Evolutionary conservation across 139 green algal genomes (phyloP), one percentile per base, ranked within the genome.

Genomic region (Auxenochlorella pyrenoidosa): DNA sequence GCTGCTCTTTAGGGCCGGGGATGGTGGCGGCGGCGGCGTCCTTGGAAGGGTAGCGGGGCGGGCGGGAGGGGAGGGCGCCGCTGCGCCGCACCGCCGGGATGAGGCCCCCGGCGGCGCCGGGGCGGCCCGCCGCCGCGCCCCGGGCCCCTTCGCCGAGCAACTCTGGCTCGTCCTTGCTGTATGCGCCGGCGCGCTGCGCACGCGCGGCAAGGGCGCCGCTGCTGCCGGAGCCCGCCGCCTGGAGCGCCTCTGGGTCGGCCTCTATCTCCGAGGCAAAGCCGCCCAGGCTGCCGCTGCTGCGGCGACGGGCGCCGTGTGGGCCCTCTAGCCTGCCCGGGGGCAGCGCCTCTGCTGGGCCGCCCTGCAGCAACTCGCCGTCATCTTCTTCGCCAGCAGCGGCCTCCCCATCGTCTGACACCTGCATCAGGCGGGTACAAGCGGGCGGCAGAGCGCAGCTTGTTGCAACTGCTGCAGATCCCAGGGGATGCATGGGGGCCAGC

Each of bases 201-300:
- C 24, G 60, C 6, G 5, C 15, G 10, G 59, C 51, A 54, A 30
- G n/a, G 32, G 54, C 19, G 51, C n/a, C 21, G 18, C 78, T n/a
- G n/a, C 51, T 60, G 34, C 28, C 10, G 51, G 32, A 19, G 54
- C 30, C 34, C 34, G 18, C 51, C 4, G 38, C 8, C n/a, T 24
- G 43, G 13, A 68, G 30, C 34, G 22, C 75, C 58, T 63, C 79
- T 41, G 59, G 36, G 22, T 76, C 59, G 3, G 79, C 15, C 59
- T 85, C 79, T 6, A 85, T 75, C 60, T 85, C 79, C 4, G 79
- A 85, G 38, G 79, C 59, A 41, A 85, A 85, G 36, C 59, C 79
- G 59, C 79, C 79, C 59, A 41, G 36, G 77, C 78, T 83, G 75
- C 44, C 32, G 79, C 78, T 70, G n/a, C 28, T 60, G 72, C 72